A percentile compares a stretch with the other conserved stretches of the same genome.
Evolutionary conservation across 768 basidiomycete genomes (phyloP).

Genomic region (Pisolithus orientalis): DNA sequence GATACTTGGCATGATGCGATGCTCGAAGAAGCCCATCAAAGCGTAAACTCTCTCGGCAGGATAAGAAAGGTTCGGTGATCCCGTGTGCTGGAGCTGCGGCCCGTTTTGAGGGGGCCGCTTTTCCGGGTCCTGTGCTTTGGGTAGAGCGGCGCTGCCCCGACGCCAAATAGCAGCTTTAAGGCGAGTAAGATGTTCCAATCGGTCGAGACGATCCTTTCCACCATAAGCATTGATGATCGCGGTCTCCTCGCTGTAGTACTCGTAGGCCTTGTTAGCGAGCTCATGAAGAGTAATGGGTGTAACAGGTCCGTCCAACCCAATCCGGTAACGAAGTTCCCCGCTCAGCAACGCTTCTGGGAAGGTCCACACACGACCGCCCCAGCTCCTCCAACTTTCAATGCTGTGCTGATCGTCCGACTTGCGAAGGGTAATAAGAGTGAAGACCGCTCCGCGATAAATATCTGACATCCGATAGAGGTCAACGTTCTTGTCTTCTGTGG

Average conservation of each 20-base stretch:
- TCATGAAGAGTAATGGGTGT: neutral
- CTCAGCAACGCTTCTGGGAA: slow-evolving; percentile 11
- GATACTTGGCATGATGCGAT: slow-evolving; percentile 11
- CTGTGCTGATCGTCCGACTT: neutral
- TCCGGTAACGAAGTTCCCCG: slow-evolving; percentile 4
- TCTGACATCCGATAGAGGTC: slow-evolving; percentile 17
- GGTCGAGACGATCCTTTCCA: slow-evolving; percentile 7
- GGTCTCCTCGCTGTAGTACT: slow-evolving; percentile 3
- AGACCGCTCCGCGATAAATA: slow-evolving; percentile 8
- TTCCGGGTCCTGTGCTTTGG: neutral
- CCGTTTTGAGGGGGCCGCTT: neutral
- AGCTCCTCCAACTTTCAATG: slow-evolving; percentile 10
- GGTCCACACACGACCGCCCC: slow-evolving; percentile 15
- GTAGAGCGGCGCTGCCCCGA: slow-evolving; percentile 9
- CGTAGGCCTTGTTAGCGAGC: slow-evolving; percentile 14
- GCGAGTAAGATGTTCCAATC: slow-evolving; percentile 11
- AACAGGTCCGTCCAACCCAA: slow-evolving; percentile 1
- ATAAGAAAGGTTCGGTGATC: slow-evolving; percentile 2
- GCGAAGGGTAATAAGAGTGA: slow-evolving; percentile 10
- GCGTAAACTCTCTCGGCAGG: slow-evolving; percentile 15
- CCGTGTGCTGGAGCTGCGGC: neutral
- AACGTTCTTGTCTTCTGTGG: slow-evolving; percentile 9
- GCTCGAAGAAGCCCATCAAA: slow-evolving; percentile 19
- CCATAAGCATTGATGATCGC: slow-evolving; percentile 9
- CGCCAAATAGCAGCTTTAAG: slow-evolving; percentile 16